These are phyloP conservation scores for Mycena capillaripes DNA, from an alignment of 768 basidiomycete genomes.

Conservation along the genomic window DNA sequence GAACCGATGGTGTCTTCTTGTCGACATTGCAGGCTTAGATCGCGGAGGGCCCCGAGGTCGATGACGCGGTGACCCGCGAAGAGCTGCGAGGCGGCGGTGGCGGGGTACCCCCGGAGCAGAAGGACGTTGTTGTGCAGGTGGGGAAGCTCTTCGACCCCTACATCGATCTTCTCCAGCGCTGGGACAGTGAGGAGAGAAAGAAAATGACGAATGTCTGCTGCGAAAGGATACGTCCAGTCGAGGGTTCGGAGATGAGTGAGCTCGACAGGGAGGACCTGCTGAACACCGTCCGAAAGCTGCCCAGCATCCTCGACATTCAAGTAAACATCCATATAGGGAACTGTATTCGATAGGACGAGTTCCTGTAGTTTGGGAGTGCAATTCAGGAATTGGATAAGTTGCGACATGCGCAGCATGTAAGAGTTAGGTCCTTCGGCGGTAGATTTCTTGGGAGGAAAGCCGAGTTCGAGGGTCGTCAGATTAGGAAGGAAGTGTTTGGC, in stretches of 20 bases:
- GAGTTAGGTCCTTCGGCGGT: constrained; percentile 42
- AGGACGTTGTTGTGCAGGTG: constrained; percentile 21
- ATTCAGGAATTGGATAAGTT: constrained; percentile 52
- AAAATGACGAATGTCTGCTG: constrained; percentile 57
- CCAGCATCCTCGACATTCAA: constrained; percentile 34
- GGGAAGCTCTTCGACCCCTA: constrained; percentile 54
- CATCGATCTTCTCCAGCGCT: constrained; percentile 57
- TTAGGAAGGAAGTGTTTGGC: constrained; percentile 53
- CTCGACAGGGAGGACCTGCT: constrained; percentile 43
- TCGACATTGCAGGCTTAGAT: constrained; percentile 58
- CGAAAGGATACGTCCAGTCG: constrained; percentile 62
- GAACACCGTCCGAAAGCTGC: neutral
- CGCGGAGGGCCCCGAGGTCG: constrained; percentile 52
- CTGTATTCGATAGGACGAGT: constrained; percentile 57
- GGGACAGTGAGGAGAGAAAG: constrained; percentile 58
- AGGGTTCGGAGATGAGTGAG: constrained; percentile 58
- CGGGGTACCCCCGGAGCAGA: constrained; percentile 33
- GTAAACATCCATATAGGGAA: constrained; percentile 54
- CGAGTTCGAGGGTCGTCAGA: constrained; percentile 58
- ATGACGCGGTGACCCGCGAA: constrained; percentile 45
- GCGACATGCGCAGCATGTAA: constrained; percentile 55
- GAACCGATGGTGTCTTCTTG: constrained; percentile 54
- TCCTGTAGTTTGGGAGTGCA: constrained; percentile 57
- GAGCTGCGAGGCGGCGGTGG: constrained; percentile 27
- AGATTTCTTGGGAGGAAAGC: constrained; percentile 48